Percentiles rank a stretch among this genome's conserved stretches.
phyloP scores from a whole-genome alignment of 2,329 filamentous ascomycete genomes.

The Bipolaris sorokiniana region DNA sequence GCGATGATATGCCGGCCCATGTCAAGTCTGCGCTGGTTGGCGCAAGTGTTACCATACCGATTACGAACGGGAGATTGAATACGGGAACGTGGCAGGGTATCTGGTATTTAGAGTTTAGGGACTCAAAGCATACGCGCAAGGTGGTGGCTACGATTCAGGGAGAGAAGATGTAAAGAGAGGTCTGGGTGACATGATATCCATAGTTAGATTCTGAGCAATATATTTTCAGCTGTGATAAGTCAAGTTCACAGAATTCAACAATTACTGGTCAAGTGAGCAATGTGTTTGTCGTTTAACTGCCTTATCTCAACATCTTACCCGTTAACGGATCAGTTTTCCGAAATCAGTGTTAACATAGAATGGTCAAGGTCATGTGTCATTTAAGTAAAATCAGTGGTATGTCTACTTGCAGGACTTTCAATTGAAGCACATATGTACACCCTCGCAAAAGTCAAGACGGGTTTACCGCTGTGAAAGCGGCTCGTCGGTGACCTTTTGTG shows the following conservation, averaged over 20 bases:
- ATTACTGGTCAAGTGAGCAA: neutral
- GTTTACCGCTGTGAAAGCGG: slow-evolving; percentile 64
- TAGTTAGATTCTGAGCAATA: neutral
- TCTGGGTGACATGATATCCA: neutral
- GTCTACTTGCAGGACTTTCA: slow-evolving; percentile 2
- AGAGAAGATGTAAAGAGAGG: slow-evolving; percentile 61
- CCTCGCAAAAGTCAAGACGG: neutral
- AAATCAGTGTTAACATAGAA: neutral
- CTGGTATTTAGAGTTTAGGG: slow-evolving; percentile 92
- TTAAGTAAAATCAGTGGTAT: neutral
- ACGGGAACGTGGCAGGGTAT: slow-evolving; percentile 84
- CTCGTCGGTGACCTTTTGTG: slow-evolving; percentile 64
- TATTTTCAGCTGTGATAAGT: neutral
- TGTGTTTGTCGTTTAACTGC: neutral
- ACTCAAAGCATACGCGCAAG: slow-evolving; percentile 74
- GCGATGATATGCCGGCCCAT: slow-evolving; percentile 95
- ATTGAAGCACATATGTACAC: slow-evolving; percentile 40
- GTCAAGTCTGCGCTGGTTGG: slow-evolving; percentile 91
- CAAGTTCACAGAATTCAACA: neutral
- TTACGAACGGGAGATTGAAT: slow-evolving; percentile 79
- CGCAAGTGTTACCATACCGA: slow-evolving; percentile 88
- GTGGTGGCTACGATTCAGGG: slow-evolving; percentile 95
- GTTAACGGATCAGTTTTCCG: neutral
- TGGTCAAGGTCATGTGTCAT: neutral
- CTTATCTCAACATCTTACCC: neutral